phyloP scores from a whole-genome alignment of 108 stramenopile species.

The Aurantiochytrium sp. region DNA sequence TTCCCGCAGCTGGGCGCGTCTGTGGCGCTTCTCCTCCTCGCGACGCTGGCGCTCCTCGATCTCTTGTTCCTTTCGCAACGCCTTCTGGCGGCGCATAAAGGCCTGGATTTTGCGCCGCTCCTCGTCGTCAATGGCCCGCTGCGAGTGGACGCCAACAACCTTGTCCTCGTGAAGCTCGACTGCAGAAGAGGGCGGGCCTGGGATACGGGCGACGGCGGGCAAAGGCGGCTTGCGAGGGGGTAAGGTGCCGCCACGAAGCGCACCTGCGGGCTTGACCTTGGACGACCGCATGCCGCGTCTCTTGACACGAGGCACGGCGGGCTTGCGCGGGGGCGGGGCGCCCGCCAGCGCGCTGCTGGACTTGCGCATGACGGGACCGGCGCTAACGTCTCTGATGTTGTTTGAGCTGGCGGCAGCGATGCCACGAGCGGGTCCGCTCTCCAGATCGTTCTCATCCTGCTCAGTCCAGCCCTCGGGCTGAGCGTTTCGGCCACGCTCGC shows the following conservation, averaged over 20 bases:
- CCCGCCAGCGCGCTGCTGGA: too few relatives aligned
- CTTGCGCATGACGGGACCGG: too few relatives aligned
- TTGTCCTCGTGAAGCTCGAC: not conserved
- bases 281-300: not conserved
- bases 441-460: too few relatives aligned
- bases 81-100: not conserved
- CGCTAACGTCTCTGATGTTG: too few relatives aligned
- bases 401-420: too few relatives aligned
- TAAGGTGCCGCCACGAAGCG: not conserved
- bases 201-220: not conserved
- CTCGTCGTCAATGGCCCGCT: not conserved
- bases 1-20: not conserved
- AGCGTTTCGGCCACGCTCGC: not conserved
- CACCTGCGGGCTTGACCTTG: not conserved
- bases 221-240: not conserved
- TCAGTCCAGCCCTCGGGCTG: too few relatives aligned
- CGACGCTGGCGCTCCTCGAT: not conserved
- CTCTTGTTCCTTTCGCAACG: not conserved
- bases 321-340: too few relatives aligned
- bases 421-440: too few relatives aligned
- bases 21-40: not conserved
- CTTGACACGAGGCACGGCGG: not conserved
- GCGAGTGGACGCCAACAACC: not conserved
- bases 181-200: not conserved
- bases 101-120: not conserved